Conservation (phyloP, 78 protist species). For the Planoprotostelium fungivorum region DNA sequence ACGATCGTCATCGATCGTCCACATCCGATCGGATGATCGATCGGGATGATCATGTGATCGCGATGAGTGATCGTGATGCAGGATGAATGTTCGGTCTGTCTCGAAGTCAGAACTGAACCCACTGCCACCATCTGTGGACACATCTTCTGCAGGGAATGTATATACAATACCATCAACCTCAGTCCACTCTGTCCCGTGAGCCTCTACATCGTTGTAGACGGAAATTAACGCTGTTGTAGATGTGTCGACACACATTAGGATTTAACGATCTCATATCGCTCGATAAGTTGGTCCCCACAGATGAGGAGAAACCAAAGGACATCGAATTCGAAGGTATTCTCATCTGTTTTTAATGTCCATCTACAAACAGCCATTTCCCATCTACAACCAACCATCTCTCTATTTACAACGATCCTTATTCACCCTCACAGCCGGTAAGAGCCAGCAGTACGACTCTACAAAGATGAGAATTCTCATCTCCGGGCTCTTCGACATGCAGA, state of each 20-base stretch:
- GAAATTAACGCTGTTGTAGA: background rate
- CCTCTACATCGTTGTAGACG: background rate
- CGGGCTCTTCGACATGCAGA: background rate
- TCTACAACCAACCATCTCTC: no score
- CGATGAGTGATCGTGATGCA: background rate
- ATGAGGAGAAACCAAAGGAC: background rate
- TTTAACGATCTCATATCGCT: background rate
- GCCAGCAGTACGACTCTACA: background rate
- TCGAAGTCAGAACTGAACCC: background rate
- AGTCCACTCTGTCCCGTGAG: background rate
- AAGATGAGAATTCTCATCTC: background rate
- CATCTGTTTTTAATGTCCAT: no score
- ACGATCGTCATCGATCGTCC: background rate
- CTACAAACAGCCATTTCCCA: no score
- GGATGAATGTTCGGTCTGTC: conserved; percentile 13
- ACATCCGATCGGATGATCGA: background rate
- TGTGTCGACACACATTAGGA: background rate
- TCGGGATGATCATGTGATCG: background rate
- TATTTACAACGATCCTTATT: no score
- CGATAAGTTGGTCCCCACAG: background rate
- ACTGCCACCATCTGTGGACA: conserved; percentile 30
- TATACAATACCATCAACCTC: background rate
- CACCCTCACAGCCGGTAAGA: no score
- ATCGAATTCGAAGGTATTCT: no score
- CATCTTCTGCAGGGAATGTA: conserved; percentile 42